phyloP scores from a whole-genome alignment of 345 rosid genomes.

The Moricandia moricandioides region DNA sequence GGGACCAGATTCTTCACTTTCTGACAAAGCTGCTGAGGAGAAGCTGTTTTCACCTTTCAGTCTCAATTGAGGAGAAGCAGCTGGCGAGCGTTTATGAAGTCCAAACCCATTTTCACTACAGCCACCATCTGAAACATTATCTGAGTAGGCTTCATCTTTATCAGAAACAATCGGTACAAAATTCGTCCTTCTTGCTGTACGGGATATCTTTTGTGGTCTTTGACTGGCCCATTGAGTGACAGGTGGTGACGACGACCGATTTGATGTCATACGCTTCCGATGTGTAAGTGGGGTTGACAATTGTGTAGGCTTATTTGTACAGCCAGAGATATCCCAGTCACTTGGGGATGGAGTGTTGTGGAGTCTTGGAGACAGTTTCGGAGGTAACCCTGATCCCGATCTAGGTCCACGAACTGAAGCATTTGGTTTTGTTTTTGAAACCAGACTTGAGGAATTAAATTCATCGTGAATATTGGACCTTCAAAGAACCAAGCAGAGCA shows the following conservation, averaged over 20 bases:
- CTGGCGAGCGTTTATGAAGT: slow-evolving; percentile 53
- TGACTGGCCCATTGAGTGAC: slow-evolving; percentile 82
- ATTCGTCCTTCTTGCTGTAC: slow-evolving; percentile 83
- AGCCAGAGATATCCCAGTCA: slow-evolving; percentile 85
- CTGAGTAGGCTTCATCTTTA: slow-evolving; percentile 64
- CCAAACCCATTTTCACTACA: slow-evolving; percentile 66
- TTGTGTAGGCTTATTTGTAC: slow-evolving; percentile 68
- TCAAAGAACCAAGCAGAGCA: slow-evolving; percentile 13
- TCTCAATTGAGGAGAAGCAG: slow-evolving; percentile 53
- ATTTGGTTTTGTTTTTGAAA: slow-evolving; percentile 58
- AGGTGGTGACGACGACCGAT: slow-evolving; percentile 78
- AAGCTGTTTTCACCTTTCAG: slow-evolving; percentile 66
- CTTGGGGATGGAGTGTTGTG: slow-evolving; percentile 59
- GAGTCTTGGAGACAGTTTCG: slow-evolving; percentile 68
- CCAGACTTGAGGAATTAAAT: slow-evolving; percentile 68
- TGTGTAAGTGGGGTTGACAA: slow-evolving; percentile 54
- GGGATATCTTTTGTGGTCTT: slow-evolving; percentile 82
- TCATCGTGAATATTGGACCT: slow-evolving; percentile 76
- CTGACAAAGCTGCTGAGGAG: slow-evolving; percentile 70
- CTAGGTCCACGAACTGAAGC: slow-evolving; percentile 70
- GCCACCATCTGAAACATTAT: slow-evolving; percentile 61
- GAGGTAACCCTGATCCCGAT: slow-evolving; percentile 57
- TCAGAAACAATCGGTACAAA: slow-evolving; percentile 65
- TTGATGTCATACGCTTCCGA: slow-evolving; percentile 65
- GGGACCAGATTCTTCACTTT: slow-evolving; percentile 85